Conservation (phyloP, 2,329 filamentous ascomycete genomes). For the Aspergillus flavus region DNA sequence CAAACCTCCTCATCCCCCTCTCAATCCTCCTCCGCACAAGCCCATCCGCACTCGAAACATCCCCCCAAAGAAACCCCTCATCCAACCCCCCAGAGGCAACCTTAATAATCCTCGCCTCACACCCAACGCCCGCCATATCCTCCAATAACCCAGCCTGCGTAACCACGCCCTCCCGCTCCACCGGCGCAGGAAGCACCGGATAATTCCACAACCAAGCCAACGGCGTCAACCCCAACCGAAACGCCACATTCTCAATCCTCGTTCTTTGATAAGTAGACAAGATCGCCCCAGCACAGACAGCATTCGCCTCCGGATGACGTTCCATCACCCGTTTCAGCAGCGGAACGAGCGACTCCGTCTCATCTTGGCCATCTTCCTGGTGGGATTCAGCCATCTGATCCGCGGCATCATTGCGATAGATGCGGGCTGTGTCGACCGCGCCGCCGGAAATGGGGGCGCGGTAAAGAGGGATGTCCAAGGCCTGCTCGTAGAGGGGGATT, state of each 20-base stretch:
- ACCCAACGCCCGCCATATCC: slow-evolving; percentile 76
- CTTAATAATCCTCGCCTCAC: slow-evolving; percentile 92
- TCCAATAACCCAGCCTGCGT: slow-evolving; percentile 60
- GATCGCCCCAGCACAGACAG: slow-evolving; percentile 87
- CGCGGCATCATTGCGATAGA: slow-evolving; percentile 59
- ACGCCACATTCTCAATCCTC: slow-evolving; percentile 86
- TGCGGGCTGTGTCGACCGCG: slow-evolving; percentile 69
- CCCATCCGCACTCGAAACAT: slow-evolving; percentile 62
- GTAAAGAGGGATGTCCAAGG: slow-evolving; percentile 81
- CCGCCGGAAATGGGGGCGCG: slow-evolving; percentile 73
- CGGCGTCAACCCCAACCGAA: slow-evolving; percentile 79
- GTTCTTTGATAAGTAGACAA: slow-evolving; percentile 95
- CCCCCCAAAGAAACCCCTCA: slow-evolving; percentile 76
- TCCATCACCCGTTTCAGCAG: slow-evolving; percentile 69
- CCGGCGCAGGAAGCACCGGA: slow-evolving; percentile 65
- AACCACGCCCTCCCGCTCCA: slow-evolving; percentile 23
- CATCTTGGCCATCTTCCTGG: slow-evolving; percentile 68
- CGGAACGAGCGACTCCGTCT: slow-evolving; percentile 83
- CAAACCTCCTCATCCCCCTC: slow-evolving; percentile 62
- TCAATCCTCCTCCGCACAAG: slow-evolving; percentile 51
- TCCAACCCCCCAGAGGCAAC: slow-evolving; percentile 89
- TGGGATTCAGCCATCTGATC: slow-evolving; percentile 17
- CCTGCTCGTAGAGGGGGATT: slow-evolving; percentile 79
- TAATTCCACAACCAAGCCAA: slow-evolving; percentile 94
- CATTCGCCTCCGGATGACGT: slow-evolving; percentile 78